Evolutionary conservation across 2,329 filamentous ascomycete species (phyloP), one percentile per base, ranked within the genome.

Genomic region (Colletotrichum sidae): DNA sequence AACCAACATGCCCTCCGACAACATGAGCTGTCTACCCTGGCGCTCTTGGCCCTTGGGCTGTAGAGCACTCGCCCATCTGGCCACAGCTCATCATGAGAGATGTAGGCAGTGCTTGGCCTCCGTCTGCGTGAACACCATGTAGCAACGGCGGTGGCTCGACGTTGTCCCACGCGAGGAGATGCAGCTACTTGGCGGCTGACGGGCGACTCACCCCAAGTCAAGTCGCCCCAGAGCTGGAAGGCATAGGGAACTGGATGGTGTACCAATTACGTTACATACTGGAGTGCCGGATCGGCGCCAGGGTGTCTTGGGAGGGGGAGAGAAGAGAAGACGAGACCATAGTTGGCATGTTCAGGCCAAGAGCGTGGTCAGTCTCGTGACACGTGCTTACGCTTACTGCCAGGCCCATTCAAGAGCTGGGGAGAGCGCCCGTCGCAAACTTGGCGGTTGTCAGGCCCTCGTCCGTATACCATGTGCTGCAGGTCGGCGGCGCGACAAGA

Each of bases 291-390:
- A 25, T 60, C 41, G 57, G 42, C 50, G 35, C 50, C 57, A 35
- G 41, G 57, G 12, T 41, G 50, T 34, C 50, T 54, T 60, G 50
- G 57, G 6, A 54, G 35, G 35, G 13, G 33, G 47, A 46, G 52
- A 4, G 17, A 35, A 33, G 25, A 35, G 39, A 25, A 25, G 25
- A 25, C 25, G 25, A 25, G 25, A 25, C 25, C 25, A 4, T 4
- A 25, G 38, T 49, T 55, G 50, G 50, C 57, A 15, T 25, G 50
- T 42, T 49, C 50, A 60, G 11, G 35, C 57, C 41, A 60, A 58
- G 55, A 39, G 38, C 51, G n/a, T 44, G 35, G 41, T 25, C 13
- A 41, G 35, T 50, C 45, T 42, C 12, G 8, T 44, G 33, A 42
- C 11, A 52, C 45, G n/a, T 17, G 51, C 15, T 4, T 12, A 17